Conservation (phyloP, 2,329 filamentous ascomycete species). For the Fonsecaea erecta region DNA sequence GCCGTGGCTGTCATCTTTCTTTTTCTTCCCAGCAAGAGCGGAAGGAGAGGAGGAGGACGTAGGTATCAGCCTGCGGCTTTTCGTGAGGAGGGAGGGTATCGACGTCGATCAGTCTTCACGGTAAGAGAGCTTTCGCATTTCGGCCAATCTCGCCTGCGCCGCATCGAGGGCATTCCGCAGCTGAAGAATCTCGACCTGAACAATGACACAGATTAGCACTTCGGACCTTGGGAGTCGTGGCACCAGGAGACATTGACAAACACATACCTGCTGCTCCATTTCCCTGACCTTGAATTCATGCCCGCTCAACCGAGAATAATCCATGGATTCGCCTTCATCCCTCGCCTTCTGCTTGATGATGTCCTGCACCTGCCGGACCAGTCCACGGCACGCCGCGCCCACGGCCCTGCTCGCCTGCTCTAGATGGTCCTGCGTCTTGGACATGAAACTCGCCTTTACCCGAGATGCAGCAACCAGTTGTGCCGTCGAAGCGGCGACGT, state of each 20-base stretch:
- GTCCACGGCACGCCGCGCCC: conserved; percentile 79
- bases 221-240: conserved; percentile 26
- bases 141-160: conserved; percentile 81
- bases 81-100: no score
- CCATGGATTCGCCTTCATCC: conserved; percentile 77
- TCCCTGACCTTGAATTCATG: conserved; percentile 98
- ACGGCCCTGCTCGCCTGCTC: conserved; percentile 93
- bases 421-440: conserved; percentile 89
- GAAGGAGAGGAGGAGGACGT: no score
- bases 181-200: conserved; percentile 92
- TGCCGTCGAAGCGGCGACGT: conserved; percentile 93
- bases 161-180: conserved; percentile 83
- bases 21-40: no score
- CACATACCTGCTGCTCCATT: conserved; percentile 97
- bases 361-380: conserved; percentile 90
- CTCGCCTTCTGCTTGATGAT: conserved; percentile 87
- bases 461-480: conserved; percentile 94
- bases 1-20: no score
- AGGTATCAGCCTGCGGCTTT: no score
- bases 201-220: conserved; percentile 17
- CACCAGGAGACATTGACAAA: conserved; percentile 23
- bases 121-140: conserved; percentile 98
- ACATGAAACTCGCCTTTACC: conserved; percentile 98
- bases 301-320: conserved; percentile 84
- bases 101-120: conserved; percentile 69